Evolutionary conservation across 1,139 yeast genomes (phyloP).

Genomic region (Pneumocystis carinii): DNA sequence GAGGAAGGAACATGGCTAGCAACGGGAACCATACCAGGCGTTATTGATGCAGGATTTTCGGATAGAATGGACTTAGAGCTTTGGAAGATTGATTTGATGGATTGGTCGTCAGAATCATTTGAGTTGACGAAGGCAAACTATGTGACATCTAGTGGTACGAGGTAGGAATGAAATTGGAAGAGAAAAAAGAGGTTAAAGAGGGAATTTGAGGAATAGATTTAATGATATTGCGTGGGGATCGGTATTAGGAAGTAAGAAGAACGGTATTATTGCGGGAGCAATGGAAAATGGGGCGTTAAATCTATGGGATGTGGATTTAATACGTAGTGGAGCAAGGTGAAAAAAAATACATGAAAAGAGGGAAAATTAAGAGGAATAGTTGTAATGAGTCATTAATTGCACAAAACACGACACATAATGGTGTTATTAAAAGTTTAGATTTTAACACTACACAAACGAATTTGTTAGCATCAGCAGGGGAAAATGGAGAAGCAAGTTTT

Average conservation of each 20-base stretch:
- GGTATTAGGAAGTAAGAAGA: constrained; percentile 38
- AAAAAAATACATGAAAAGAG: constrained; percentile 23
- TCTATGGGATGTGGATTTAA: constrained; percentile 50
- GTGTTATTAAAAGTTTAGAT: constrained; percentile 56
- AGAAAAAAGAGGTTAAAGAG: neutral
- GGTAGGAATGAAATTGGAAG: neutral
- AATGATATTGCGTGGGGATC: constrained; percentile 78
- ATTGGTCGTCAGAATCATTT: constrained; percentile 24
- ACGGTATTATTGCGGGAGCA: constrained; percentile 72
- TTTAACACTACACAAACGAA: constrained; percentile 65
- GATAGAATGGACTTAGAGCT: constrained; percentile 62
- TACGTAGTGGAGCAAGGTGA: neutral
- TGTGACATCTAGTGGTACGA: neutral
- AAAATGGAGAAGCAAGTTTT: constrained; percentile 45
- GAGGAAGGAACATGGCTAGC: constrained; percentile 49
- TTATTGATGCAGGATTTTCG: constrained; percentile 76
- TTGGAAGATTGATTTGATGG: constrained; percentile 51
- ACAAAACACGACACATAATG: constrained; percentile 45
- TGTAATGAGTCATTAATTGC: constrained; percentile 13
- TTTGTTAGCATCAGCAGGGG: constrained; percentile 73
- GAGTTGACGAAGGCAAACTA: constrained; percentile 19
- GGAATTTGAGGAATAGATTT: constrained; percentile 30
- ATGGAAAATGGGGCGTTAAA: constrained; percentile 69
- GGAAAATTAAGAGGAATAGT: neutral
- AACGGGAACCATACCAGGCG: constrained; percentile 89